Conservation (phyloP, 495 filamentous ascomycete species). For the Margaritispora aquatica region DNA sequence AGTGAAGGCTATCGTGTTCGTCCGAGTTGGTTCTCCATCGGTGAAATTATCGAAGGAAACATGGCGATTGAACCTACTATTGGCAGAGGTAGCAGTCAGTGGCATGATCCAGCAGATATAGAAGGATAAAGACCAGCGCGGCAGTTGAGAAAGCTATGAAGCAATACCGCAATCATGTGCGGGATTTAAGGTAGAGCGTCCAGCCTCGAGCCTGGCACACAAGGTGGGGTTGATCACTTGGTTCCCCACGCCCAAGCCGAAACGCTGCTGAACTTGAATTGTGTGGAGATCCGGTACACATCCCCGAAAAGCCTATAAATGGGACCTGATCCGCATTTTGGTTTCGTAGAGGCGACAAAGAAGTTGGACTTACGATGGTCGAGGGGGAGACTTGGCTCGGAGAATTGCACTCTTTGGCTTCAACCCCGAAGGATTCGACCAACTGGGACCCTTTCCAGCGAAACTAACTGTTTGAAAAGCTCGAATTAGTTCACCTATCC, state of each 20-base stretch:
- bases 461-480: too few relatives aligned
- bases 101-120: neutral
- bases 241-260: neutral
- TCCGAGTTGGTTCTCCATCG: constrained; percentile 53
- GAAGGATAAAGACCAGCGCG: too few relatives aligned
- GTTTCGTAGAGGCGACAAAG: neutral
- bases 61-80: constrained; percentile 49
- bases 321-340: neutral
- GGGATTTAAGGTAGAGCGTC: neutral
- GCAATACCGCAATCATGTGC: neutral
- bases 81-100: constrained; percentile 16
- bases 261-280: neutral
- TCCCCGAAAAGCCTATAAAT: neutral
- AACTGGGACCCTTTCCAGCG: constrained; percentile 6
- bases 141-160: neutral
- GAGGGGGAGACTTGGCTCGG: constrained; percentile 19
- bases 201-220: neutral
- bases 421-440: neutral
- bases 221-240: neutral
- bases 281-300: constrained; percentile 1
- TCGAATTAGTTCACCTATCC: too few relatives aligned
- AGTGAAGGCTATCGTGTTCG: constrained; percentile 77
- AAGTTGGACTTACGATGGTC: constrained; percentile 18
- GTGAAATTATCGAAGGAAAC: constrained; percentile 96
- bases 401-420: constrained; percentile 11